Evolutionary conservation across 2,329 filamentous ascomycete species (phyloP), one percentile per base, ranked within the genome.

Genomic region (Apiospora rasikravindrae): DNA sequence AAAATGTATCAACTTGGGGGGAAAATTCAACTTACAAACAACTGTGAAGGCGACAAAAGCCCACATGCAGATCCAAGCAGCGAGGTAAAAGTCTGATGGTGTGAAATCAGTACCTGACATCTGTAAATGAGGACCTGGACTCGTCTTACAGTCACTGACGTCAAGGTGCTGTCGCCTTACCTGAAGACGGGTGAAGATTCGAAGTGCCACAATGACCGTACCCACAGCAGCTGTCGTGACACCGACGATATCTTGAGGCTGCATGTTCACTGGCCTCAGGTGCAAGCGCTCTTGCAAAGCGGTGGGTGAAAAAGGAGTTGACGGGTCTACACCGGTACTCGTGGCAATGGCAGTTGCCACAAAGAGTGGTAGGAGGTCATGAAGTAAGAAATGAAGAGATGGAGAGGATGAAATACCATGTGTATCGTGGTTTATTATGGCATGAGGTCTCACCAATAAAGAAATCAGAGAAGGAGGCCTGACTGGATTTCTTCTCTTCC

Each of bases 271-370:
- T n/a, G 33, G 33, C 57, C 29, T 40, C 22, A 14, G 57, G 33
- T 64, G 57, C 57, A 64, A 40, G 57, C 57, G 57, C 33, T 16
- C 57, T 64, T 64, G 57, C 57, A 37, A 64, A 64, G 57, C 57
- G 57, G 19, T 64, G 22, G 57, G 29, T n/a, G 1, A 14, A n/a
- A 4, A 10, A 40, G 29, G 6, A n/a, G 19, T 40, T 13, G 33
- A 61, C 6, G 7, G 24, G 4, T 24, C 22, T 64, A 64, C 33
- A 22, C 6, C 57, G 19, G 22, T 40, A 24, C 29, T 37, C 16
- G 29, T 22, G 57, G 33, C 57, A 40, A n/a, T 64, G 57, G 22
- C 57, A 64, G 19, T 40, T 64, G 57, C 57, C 57, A 57, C 57
- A 14, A 24, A 40, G 33, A 14, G 19, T 29, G 7, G n/a, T 22